Evolutionary conservation across 1,284 basidiomycete species (phyloP).

Genomic region (Moesziomyces sp.): DNA sequence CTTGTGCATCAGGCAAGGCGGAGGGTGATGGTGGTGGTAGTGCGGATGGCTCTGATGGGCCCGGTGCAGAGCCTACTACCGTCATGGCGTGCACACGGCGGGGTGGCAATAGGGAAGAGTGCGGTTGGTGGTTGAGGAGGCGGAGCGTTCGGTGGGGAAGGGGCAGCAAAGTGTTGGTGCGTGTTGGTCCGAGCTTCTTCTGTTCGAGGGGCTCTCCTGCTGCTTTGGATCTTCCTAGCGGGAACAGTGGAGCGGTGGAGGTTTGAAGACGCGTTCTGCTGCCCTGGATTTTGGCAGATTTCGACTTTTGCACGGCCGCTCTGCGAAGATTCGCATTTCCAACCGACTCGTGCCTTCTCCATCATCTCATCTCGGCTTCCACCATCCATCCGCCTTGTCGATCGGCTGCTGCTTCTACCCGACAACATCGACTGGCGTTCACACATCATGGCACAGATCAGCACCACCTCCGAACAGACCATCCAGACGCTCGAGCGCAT

Average conservation of each 20-base stretch:
- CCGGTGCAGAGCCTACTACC: conserved; percentile 15
- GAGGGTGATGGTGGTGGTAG: neutral
- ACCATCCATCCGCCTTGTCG: conserved; percentile 13
- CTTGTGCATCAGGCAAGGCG: neutral
- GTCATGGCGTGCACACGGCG: conserved; percentile 11
- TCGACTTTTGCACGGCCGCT: conserved; percentile 8
- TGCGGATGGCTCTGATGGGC: conserved; percentile 5
- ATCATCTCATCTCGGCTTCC: conserved; percentile 6
- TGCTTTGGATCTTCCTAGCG: neutral
- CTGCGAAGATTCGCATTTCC: conserved; percentile 3
- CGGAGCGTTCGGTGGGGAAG: neutral
- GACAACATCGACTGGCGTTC: neutral
- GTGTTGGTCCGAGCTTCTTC: conserved; percentile 33
- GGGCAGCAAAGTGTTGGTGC: neutral
- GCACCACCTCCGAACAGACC: conserved; percentile 55
- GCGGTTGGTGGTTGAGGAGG: conserved; percentile 2
- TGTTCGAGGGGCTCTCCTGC: neutral
- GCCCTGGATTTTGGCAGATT: neutral
- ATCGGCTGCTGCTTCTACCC: neutral
- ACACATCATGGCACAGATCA: conserved; percentile 53
- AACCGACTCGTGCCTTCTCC: neutral
- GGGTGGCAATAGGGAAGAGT: neutral
- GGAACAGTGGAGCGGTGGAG: neutral
- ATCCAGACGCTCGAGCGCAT: conserved; percentile 65
- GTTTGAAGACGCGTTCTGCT: neutral